These are phyloP conservation scores for Wallacemonas sp. DNA, from an alignment of 208 protist species.

Conservation along the genomic window DNA sequence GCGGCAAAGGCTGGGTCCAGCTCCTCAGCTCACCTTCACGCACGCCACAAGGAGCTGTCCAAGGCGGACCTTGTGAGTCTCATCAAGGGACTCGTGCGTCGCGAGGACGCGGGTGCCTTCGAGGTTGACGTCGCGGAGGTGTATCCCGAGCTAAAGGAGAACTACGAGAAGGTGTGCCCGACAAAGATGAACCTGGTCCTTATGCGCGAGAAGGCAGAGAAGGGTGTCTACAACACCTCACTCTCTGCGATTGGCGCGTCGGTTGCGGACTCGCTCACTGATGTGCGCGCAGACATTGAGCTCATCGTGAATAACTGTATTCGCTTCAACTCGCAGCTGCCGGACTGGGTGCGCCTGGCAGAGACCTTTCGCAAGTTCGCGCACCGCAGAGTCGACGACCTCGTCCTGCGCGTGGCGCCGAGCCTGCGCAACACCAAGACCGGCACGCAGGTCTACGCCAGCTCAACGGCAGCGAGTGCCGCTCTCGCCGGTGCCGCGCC, in stretches of 20 bases:
- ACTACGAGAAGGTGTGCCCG: slow-evolving; percentile 73
- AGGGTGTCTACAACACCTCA: slow-evolving; percentile 52
- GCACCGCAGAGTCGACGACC: slow-evolving; percentile 79
- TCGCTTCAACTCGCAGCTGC: slow-evolving; percentile 69
- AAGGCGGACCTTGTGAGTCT: slow-evolving; percentile 51
- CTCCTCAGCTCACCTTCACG: not conserved
- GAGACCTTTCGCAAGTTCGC: slow-evolving; percentile 69
- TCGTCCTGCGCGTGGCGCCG: slow-evolving; percentile 60
- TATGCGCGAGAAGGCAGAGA: slow-evolving; percentile 58
- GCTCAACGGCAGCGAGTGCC: too few relatives aligned
- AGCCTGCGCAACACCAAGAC: slow-evolving; percentile 57
- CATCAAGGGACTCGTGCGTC: slow-evolving; percentile 58
- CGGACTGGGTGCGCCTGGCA: slow-evolving; percentile 70
- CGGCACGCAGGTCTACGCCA: slow-evolving; percentile 39
- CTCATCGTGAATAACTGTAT: slow-evolving; percentile 87
- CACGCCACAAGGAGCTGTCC: slow-evolving; percentile 5
- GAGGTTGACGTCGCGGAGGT: slow-evolving; percentile 70
- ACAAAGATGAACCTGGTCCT: slow-evolving; percentile 76
- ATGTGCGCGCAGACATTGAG: slow-evolving; percentile 74
- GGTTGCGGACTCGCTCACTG: slow-evolving; percentile 62
- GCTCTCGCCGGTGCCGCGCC: not conserved
- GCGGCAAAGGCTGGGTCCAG: not conserved
- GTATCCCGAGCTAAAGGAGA: slow-evolving; percentile 69
- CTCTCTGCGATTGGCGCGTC: slow-evolving; percentile 27
- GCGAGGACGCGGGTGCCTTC: slow-evolving; percentile 78